phyloP scores from a whole-genome alignment of 805 yeast genomes.

The Yamadazyma philogaea region DNA sequence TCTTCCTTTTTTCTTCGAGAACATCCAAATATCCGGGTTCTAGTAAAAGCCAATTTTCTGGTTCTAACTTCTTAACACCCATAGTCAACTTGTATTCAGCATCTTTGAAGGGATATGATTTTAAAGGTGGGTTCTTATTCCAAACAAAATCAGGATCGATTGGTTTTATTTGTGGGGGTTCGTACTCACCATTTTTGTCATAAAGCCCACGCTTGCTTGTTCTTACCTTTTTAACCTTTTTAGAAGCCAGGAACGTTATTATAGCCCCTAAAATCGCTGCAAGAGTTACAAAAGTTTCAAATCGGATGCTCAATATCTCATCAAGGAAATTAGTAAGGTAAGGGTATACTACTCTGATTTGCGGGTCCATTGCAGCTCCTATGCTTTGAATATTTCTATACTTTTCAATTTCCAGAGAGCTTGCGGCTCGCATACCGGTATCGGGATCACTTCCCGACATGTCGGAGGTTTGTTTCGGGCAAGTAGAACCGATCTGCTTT shows the following conservation, averaged over 20 bases:
- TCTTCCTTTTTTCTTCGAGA: conserved; percentile 25
- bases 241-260: not conserved
- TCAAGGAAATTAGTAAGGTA: too few relatives aligned
- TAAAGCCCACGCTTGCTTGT: conserved; percentile 7
- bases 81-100: conserved; percentile 60
- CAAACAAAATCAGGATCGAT: conserved; percentile 24
- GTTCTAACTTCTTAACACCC: conserved; percentile 47
- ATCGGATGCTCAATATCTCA: not conserved
- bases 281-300: not conserved
- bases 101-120: conserved; percentile 53
- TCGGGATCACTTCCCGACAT: too few relatives aligned
- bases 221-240: not conserved
- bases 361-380: not conserved
- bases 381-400: not conserved
- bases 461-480: too few relatives aligned
- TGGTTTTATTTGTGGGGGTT: conserved; percentile 16
- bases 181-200: conserved; percentile 5
- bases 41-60: conserved; percentile 41
- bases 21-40: conserved; percentile 32
- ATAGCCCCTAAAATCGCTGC: not conserved
- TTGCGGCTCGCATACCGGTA: too few relatives aligned
- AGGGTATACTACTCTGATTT: not conserved
- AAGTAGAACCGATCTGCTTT: too few relatives aligned
- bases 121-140: conserved; percentile 20
- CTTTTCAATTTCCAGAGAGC: too few relatives aligned